These are phyloP conservation scores for Umbilicus rupestris DNA, from an alignment of 164 flowering plant genomes.

Conservation along the genomic window DNA sequence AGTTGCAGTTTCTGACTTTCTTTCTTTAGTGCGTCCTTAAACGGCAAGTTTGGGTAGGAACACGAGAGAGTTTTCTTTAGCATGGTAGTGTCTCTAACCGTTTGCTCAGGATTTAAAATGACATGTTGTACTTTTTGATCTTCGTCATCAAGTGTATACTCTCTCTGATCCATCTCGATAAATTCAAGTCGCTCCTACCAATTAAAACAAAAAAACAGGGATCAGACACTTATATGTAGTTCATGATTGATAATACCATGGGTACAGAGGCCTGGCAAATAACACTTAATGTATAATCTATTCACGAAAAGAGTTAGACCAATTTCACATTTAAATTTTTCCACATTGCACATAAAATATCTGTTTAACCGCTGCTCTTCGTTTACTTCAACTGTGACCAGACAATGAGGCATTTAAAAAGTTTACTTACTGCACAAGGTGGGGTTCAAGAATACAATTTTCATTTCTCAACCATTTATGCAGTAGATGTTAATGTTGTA, in stretches of 20 bases:
- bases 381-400: too few species aligned
- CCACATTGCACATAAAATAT: neutral
- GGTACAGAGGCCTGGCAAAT: too few species aligned
- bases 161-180: constrained; percentile 81
- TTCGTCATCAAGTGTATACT: constrained; percentile 89
- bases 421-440: neutral
- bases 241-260: too few species aligned
- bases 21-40: constrained; percentile 56
- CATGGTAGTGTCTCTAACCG: constrained; percentile 34
- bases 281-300: neutral
- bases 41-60: constrained; percentile 64
- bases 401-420: neutral
- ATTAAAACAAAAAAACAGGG: constrained; percentile 6
- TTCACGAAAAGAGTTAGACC: neutral
- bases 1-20: constrained; percentile 83
- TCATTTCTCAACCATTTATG: too few species aligned
- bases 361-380: too few species aligned
- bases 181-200: constrained; percentile 72
- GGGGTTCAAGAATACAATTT: neutral
- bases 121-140: constrained; percentile 60
- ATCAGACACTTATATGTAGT: neutral
- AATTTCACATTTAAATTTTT: neutral
- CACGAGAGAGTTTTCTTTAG: constrained; percentile 81
- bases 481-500: too few species aligned
- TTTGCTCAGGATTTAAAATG: constrained; percentile 60